A percentile compares a stretch with the other conserved stretches of the same genome.
These are phyloP conservation scores for Penicillium herquei DNA, from an alignment of 495 filamentous ascomycete species.

Conservation along the genomic window DNA sequence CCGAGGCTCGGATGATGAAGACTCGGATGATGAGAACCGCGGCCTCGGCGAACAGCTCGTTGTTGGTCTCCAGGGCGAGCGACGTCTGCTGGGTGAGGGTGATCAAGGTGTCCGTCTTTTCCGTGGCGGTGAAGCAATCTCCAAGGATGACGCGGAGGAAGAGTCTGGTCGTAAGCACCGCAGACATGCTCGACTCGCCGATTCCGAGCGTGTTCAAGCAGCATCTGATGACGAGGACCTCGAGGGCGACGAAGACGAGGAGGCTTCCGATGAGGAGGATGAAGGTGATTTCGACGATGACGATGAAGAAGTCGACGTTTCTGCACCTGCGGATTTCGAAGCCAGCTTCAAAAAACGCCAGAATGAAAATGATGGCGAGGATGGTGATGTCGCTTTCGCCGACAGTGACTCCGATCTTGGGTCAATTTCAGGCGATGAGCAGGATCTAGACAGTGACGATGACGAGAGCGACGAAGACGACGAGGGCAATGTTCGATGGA, in stretches of 20 bases:
- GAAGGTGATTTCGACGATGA: slow-evolving; percentile 36
- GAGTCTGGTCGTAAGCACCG: slow-evolving; percentile 67
- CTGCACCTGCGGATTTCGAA: slow-evolving; percentile 42
- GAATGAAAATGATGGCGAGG: slow-evolving; percentile 44
- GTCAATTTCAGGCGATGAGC: slow-evolving; percentile 72
- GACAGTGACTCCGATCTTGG: slow-evolving; percentile 96
- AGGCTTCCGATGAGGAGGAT: slow-evolving; percentile 24
- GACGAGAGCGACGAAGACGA: slow-evolving; percentile 59
- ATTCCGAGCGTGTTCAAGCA: slow-evolving; percentile 53
- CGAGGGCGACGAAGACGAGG: slow-evolving; percentile 42
- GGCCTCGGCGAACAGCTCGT: slow-evolving; percentile 93
- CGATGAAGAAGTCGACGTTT: slow-evolving; percentile 40
- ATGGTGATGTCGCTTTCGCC: slow-evolving; percentile 78
- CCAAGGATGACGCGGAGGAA: slow-evolving; percentile 57
- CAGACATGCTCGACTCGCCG: slow-evolving; percentile 64
- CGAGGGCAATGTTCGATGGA: slow-evolving; percentile 72
- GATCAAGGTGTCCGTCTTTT: slow-evolving; percentile 83
- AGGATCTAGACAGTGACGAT: slow-evolving; percentile 59
- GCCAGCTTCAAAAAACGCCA: slow-evolving; percentile 44
- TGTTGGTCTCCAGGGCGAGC: slow-evolving; percentile 80
- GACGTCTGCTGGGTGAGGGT: slow-evolving; percentile 76
- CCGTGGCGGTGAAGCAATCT: slow-evolving; percentile 67
- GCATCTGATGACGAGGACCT: slow-evolving; percentile 61
- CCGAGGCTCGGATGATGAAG: slow-evolving; percentile 56
- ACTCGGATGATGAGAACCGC: slow-evolving; percentile 59